Evolutionary conservation across 2,329 filamentous ascomycete species (phyloP).

Genomic region (Fusarium nisikadoi): DNA sequence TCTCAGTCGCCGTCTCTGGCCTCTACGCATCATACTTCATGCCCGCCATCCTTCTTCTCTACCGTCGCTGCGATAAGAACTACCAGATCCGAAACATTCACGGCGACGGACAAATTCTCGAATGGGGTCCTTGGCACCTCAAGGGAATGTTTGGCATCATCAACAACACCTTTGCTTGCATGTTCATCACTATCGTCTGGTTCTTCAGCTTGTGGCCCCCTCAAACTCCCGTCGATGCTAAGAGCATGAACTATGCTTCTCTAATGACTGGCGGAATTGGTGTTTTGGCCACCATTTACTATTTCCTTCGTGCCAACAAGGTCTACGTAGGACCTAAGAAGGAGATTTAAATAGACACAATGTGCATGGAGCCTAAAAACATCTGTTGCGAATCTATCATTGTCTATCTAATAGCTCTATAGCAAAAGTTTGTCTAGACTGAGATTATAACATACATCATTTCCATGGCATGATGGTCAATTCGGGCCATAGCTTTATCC

Average conservation of each 20-base stretch:
- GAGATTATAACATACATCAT: not conserved
- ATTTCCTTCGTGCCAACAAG: slow-evolving; percentile 53
- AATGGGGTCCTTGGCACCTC: slow-evolving; percentile 66
- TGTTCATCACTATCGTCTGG: slow-evolving; percentile 63
- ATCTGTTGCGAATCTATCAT: not conserved
- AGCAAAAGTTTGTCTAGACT: not conserved
- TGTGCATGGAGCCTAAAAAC: no score
- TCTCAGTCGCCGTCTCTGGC: slow-evolving; percentile 36
- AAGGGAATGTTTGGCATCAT: slow-evolving; percentile 60
- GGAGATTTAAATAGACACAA: slow-evolving; percentile 8
- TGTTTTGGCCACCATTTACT: slow-evolving; percentile 57
- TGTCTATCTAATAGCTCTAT: not conserved
- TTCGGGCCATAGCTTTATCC: slow-evolving; percentile 46
- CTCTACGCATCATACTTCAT: slow-evolving; percentile 40
- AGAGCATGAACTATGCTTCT: slow-evolving; percentile 58
- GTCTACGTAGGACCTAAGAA: slow-evolving; percentile 57
- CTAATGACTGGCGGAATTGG: slow-evolving; percentile 55
- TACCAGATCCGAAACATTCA: slow-evolving; percentile 34
- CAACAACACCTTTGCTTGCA: slow-evolving; percentile 64
- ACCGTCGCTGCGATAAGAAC: slow-evolving; percentile 36
- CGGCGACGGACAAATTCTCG: slow-evolving; percentile 32
- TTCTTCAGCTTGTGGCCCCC: slow-evolving; percentile 65
- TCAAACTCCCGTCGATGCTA: slow-evolving; percentile 31
- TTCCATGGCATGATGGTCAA: slow-evolving; percentile 45
- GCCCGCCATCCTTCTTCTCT: slow-evolving; percentile 36